Percentiles rank a stretch among this genome's conserved stretches.
Evolutionary conservation across 163 green algal species (phyloP).

Genomic region (Volvox carteri): DNA sequence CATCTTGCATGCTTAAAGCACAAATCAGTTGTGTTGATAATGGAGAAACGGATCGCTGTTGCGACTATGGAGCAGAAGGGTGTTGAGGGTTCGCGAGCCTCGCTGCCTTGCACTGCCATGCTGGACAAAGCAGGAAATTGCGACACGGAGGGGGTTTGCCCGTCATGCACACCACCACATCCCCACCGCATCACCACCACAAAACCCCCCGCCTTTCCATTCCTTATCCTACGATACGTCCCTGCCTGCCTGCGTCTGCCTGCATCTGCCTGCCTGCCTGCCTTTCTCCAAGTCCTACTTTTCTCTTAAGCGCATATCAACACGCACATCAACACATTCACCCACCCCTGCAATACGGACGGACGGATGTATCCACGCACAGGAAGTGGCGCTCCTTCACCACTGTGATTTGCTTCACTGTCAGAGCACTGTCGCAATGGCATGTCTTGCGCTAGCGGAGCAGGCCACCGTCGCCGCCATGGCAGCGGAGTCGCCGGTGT

Average conservation of each 20-base stretch:
- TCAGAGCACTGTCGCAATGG: constrained; percentile 9
- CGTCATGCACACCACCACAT: too few relatives aligned
- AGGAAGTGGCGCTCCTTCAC: neutral
- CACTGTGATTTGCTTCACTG: constrained; percentile 20
- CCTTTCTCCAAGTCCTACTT: neutral
- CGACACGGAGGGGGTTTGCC: too few relatives aligned
- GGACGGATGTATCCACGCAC: too few relatives aligned
- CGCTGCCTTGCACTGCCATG: too few relatives aligned
- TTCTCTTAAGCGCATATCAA: neutral
- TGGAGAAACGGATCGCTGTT: neutral
- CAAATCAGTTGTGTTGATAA: neutral
- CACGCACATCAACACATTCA: too few relatives aligned
- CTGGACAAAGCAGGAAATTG: too few relatives aligned
- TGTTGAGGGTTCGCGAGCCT: too few relatives aligned
- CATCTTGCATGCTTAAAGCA: neutral
- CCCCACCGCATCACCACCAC: too few relatives aligned
- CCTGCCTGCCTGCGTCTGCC: neutral
- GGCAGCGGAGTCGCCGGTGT: too few relatives aligned
- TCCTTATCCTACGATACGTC: neutral
- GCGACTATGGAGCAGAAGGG: neutral
- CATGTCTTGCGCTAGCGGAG: neutral
- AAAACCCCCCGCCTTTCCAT: neutral
- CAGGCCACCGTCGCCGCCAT: neutral
- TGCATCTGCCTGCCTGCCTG: neutral
- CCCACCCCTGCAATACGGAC: too few relatives aligned